Percentiles rank a stretch among this genome's conserved stretches.
phyloP scores from a whole-genome alignment of 2,329 filamentous ascomycete species.

The Pleurostoma richardsiae region DNA sequence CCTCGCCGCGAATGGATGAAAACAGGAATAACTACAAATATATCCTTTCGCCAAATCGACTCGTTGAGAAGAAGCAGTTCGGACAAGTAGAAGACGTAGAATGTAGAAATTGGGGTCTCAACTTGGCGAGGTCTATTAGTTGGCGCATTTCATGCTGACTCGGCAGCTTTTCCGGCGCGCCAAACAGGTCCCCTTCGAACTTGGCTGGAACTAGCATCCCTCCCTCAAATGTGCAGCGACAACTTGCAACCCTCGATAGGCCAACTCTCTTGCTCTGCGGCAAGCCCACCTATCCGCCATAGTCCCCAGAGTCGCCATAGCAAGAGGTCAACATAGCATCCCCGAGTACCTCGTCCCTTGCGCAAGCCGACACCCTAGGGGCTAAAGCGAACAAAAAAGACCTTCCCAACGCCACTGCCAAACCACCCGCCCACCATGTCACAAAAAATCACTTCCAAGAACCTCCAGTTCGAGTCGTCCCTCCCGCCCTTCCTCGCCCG shows the following conservation, averaged over 20 bases:
- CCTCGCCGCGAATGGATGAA: too few relatives aligned
- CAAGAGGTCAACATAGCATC: background rate
- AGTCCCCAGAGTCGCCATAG: background rate
- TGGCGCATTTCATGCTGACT: too few relatives aligned
- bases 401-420: too few relatives aligned
- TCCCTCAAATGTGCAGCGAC: background rate
- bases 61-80: too few relatives aligned
- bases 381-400: background rate
- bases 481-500: conserved; percentile 58
- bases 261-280: background rate
- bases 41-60: too few relatives aligned
- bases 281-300: background rate
- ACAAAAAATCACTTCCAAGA: conserved; percentile 64
- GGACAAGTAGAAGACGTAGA: too few relatives aligned
- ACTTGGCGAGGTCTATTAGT: too few relatives aligned
- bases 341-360: background rate
- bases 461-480: conserved; percentile 59
- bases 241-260: background rate
- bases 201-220: too few relatives aligned
- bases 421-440: conserved; percentile 28
- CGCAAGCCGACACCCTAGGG: background rate
- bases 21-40: too few relatives aligned
- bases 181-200: too few relatives aligned
- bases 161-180: too few relatives aligned
- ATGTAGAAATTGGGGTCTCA: too few relatives aligned